phyloP scores from a whole-genome alignment of 2,329 filamentous ascomycete species.

The Sclerotinia spermophila region DNA sequence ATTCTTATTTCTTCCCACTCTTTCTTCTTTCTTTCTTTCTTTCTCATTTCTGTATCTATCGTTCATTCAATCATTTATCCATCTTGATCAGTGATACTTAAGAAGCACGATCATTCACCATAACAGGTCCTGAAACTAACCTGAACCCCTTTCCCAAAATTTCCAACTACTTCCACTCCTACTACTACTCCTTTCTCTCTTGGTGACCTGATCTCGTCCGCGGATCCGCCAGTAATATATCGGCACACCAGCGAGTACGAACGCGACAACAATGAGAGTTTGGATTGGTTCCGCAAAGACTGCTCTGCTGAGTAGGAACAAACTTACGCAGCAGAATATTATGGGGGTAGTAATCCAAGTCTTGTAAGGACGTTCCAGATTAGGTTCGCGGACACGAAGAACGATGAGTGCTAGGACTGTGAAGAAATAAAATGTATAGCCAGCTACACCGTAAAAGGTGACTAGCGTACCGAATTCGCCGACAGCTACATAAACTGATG shows the following conservation, averaged over 20 bases:
- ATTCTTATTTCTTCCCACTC: neutral
- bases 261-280: slow-evolving; percentile 80
- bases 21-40: neutral
- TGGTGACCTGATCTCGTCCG: slow-evolving; percentile 53
- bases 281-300: slow-evolving; percentile 89
- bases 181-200: slow-evolving; percentile 43
- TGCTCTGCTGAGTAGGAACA: slow-evolving; percentile 85
- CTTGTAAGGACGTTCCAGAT: slow-evolving; percentile 84
- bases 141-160: slow-evolving; percentile 49
- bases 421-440: slow-evolving; percentile 96
- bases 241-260: slow-evolving; percentile 78
- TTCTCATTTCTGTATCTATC: neutral
- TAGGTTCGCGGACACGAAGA: slow-evolving; percentile 79
- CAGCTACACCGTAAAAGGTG: slow-evolving; percentile 96
- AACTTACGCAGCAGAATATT: slow-evolving; percentile 94
- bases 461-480: slow-evolving; percentile 90
- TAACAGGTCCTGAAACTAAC: neutral
- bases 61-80: neutral
- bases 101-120: neutral
- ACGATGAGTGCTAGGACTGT: slow-evolving; percentile 92
- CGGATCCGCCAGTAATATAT: slow-evolving; percentile 87
- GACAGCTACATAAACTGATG: slow-evolving; percentile 71
- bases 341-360: slow-evolving; percentile 98
- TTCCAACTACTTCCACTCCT: slow-evolving; percentile 48
- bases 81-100: neutral